Conservation (phyloP, 768 basidiomycete genomes). For the Scleroderma bovista region DNA sequence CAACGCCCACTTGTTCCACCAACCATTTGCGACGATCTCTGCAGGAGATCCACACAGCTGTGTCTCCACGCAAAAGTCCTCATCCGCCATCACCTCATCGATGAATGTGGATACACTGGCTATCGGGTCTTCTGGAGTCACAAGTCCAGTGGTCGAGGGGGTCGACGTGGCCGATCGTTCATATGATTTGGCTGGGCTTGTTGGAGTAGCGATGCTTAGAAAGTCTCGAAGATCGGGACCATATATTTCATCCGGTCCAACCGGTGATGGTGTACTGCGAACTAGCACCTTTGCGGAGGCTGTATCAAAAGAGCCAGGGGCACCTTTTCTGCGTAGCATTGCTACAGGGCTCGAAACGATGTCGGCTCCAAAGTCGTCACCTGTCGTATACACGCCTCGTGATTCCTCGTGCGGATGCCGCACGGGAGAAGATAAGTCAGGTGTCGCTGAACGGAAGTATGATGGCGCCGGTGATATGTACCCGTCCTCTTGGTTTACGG, state of each 20-base stretch:
- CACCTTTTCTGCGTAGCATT: slow-evolving; percentile 10
- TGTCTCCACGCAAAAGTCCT: slow-evolving; percentile 18
- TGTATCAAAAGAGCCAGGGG: not conserved
- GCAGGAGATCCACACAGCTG: slow-evolving; percentile 26
- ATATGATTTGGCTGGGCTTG: not conserved
- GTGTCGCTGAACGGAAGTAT: slow-evolving; percentile 42
- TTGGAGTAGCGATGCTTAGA: slow-evolving; percentile 34
- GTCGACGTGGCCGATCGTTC: not conserved
- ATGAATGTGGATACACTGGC: slow-evolving; percentile 4
- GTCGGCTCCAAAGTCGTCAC: slow-evolving; percentile 49
- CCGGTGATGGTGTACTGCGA: slow-evolving; percentile 23
- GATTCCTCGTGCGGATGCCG: slow-evolving; percentile 25
- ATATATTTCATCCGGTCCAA: slow-evolving; percentile 10
- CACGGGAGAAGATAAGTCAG: slow-evolving; percentile 62
- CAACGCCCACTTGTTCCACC: slow-evolving; percentile 49
- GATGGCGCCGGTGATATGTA: slow-evolving; percentile 71
- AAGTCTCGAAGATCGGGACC: slow-evolving; percentile 42
- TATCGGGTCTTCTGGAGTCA: slow-evolving; percentile 24
- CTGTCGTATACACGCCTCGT: slow-evolving; percentile 4
- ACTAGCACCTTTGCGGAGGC: slow-evolving; percentile 20
- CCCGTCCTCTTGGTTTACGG: slow-evolving; percentile 71
- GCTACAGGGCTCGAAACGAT: slow-evolving; percentile 30
- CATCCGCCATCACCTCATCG: slow-evolving; percentile 21
- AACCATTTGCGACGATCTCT: slow-evolving; percentile 40
- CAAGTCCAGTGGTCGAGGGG: slow-evolving; percentile 18